These are phyloP conservation scores for Xylaria intraflava DNA, from an alignment of 495 filamentous ascomycete genomes.

Conservation along the genomic window DNA sequence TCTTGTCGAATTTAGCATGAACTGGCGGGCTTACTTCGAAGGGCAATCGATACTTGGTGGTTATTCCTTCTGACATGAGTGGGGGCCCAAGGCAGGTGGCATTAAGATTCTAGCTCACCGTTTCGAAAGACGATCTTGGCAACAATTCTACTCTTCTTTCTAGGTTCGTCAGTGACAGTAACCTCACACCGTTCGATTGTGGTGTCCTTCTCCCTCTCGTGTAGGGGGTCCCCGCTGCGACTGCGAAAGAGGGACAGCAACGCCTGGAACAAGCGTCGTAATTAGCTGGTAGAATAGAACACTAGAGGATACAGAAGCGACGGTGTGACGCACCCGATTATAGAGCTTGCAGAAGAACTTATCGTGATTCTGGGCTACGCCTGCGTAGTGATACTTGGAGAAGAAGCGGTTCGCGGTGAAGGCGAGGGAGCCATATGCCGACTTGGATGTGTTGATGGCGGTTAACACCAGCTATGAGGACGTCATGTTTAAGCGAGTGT, in stretches of 20 bases:
- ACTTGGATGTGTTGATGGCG: conserved; percentile 85
- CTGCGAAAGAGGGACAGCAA: conserved; percentile 40
- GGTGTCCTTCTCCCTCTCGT: conserved; percentile 60
- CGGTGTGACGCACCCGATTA: conserved; percentile 30
- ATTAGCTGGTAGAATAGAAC: conserved; percentile 9
- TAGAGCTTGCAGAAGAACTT: conserved; percentile 45
- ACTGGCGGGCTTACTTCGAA: conserved; percentile 78
- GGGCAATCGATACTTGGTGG: conserved; percentile 84
- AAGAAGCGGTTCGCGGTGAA: conserved; percentile 75
- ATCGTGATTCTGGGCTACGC: conserved; percentile 37
- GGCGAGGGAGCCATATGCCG: conserved; percentile 78
- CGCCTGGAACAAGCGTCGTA: conserved; percentile 23
- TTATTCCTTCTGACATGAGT: conserved; percentile 52
- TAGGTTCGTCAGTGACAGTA: conserved; percentile 63
- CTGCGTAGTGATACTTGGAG: conserved; percentile 61
- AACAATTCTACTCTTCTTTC: conserved; percentile 72
- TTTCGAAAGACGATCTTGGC: conserved; percentile 81
- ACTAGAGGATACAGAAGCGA: background rate
- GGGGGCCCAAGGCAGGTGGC: background rate
- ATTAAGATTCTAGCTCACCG: conserved; percentile 42
- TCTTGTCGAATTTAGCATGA: conserved; percentile 79
- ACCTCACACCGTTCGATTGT: conserved; percentile 85
- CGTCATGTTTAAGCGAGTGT: conserved; percentile 1
- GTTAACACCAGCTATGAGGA: conserved; percentile 66
- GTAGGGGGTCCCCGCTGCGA: conserved; percentile 30